A percentile compares a stretch with the other conserved stretches of the same genome.
phyloP scores from a whole-genome alignment of 2,329 filamentous ascomycete species.

The Piedraia hortae region DNA sequence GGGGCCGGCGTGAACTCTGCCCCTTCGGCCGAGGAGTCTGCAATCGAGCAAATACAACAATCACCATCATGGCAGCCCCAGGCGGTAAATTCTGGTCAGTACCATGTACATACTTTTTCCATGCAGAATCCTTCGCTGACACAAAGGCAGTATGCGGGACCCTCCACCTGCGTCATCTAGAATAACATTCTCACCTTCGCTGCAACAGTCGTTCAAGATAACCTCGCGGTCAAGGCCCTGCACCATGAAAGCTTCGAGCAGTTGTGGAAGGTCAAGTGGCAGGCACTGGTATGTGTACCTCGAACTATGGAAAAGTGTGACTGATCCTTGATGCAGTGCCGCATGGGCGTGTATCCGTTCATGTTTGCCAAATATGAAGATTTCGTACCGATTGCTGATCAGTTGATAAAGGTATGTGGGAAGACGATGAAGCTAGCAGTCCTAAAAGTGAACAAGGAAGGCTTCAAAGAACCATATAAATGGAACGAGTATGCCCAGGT shows the following conservation, averaged over 20 bases:
- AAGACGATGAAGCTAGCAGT: neutral
- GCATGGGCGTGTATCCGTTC: slow-evolving; percentile 32
- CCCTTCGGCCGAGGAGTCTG: too few relatives aligned
- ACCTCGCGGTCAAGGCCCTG: slow-evolving; percentile 15
- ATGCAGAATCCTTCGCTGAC: too few relatives aligned
- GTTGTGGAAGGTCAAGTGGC: slow-evolving; percentile 52
- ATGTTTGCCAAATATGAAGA: slow-evolving; percentile 42
- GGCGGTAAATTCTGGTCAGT: slow-evolving; percentile 3
- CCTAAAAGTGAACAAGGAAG: slow-evolving; percentile 13
- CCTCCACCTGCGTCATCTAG: neutral
- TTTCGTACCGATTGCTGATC: slow-evolving; percentile 40
- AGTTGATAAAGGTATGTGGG: slow-evolving; percentile 27
- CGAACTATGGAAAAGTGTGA: neutral
- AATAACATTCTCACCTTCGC: neutral
- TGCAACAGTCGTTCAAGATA: slow-evolving; percentile 16
- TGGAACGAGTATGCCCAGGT: slow-evolving; percentile 34
- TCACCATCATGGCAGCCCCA: slow-evolving; percentile 4
- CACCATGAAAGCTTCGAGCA: slow-evolving; percentile 22
- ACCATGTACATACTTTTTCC: too few relatives aligned
- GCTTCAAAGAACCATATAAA: slow-evolving; percentile 35
- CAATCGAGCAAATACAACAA: too few relatives aligned
- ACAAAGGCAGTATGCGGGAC: too few relatives aligned
- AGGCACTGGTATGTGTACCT: slow-evolving; percentile 26
- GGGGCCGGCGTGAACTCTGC: too few relatives aligned
- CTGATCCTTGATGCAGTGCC: slow-evolving; percentile 4